Evolutionary conservation across 306 rosid species (phyloP).

Genomic region (Begonia peltatifolia): DNA sequence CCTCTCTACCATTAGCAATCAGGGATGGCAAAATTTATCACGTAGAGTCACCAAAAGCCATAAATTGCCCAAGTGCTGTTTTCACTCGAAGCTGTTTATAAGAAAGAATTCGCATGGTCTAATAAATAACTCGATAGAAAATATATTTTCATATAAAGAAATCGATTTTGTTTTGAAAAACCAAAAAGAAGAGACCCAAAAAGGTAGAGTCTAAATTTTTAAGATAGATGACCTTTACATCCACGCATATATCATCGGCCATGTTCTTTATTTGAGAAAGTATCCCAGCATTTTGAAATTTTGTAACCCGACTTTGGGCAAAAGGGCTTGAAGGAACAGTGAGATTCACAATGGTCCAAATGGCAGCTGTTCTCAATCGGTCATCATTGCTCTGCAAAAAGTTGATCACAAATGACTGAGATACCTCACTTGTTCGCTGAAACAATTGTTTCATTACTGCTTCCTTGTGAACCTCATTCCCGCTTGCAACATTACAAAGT

Average conservation of each 20-base stretch:
- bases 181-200: background rate
- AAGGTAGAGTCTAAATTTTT: constrained; percentile 6
- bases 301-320: constrained; percentile 32
- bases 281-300: constrained; percentile 45
- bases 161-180: background rate
- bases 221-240: constrained; percentile 49
- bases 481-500: constrained; percentile 61
- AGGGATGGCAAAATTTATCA: constrained; percentile 8
- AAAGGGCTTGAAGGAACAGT: constrained; percentile 49
- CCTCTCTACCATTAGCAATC: constrained; percentile 13
- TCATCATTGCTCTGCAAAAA: constrained; percentile 49
- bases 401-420: constrained; percentile 36
- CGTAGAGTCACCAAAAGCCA: constrained; percentile 33
- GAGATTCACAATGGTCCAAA: constrained; percentile 64
- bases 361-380: constrained; percentile 45
- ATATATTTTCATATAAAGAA: no score
- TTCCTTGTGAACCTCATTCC: constrained; percentile 71
- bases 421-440: constrained; percentile 28
- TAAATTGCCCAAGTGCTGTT: constrained; percentile 44
- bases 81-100: constrained; percentile 58
- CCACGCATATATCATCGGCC: constrained; percentile 60
- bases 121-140: background rate
- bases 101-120: constrained; percentile 5
- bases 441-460: constrained; percentile 58
- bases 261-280: constrained; percentile 62